Evolutionary conservation across 208 protist species (phyloP), one percentile per base, ranked within the genome.

Genomic region (Tetramitus jugosus): DNA sequence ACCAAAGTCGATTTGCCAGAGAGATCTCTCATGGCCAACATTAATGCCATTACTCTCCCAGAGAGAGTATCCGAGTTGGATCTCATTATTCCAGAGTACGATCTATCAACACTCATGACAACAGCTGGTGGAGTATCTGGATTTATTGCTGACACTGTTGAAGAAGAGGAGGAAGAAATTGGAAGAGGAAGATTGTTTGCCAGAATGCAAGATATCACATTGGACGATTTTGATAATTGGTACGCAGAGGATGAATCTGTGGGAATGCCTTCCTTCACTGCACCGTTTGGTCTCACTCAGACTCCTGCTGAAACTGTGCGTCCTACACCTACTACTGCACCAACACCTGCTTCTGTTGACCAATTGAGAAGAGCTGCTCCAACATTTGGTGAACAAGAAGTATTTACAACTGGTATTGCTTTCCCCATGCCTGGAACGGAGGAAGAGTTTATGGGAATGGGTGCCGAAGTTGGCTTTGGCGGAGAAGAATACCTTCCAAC

Each of bases 211-310:
- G 62, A 68, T 43, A 68, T 68, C 42, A 68, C 62, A 43, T 43
- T 68, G 37, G 17, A 23, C 29, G 62, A 68, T 68, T 68, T 43
- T 68, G 62, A 31, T n/a, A 33, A 20, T 43, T 68, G 62, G 62
- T 23, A 31, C 0, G 42, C 62, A 29, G 62, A 40, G 29, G 35
- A 40, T 29, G 62, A 68, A 68, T 17, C 62, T 37, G 56, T 62
- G 35, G 10, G 56, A 37, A 3, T 62, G 14, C 35, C 0, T 31
- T 62, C 10, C 17, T 53, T 7, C 7, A 53, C 17, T 7, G 46
- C n/a, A n/a, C n/a, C n/a, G n/a, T n/a, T n/a, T n/a, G n/a, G n/a
- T n/a, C n/a, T n/a, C n/a, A n/a, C n/a, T n/a, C n/a, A n/a, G n/a
- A n/a, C n/a, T n/a, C n/a, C n/a, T n/a, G n/a, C n/a, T n/a, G n/a